phyloP scores from a whole-genome alignment of 176 grass and related monocot species.

The Elymus sibiricus region DNA sequence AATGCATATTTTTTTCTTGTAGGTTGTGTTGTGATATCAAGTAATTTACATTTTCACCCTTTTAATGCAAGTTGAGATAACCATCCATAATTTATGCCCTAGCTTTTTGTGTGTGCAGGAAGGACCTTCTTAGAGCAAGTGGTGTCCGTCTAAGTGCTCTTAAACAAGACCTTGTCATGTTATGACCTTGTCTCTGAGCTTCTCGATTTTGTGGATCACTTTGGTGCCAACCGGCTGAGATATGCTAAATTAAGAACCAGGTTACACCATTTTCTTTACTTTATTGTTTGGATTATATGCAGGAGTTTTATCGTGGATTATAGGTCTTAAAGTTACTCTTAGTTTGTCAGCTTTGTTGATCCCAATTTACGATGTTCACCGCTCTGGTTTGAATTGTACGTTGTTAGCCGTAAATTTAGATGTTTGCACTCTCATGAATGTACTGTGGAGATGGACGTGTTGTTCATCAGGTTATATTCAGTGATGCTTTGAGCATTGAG shows the following conservation, averaged over 20 bases:
- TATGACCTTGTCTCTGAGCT: slow-evolving; percentile 58
- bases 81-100: slow-evolving; percentile 15
- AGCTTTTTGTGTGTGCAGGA: slow-evolving; percentile 40
- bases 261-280: too few relatives aligned
- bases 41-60: neutral
- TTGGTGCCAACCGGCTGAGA: slow-evolving; percentile 61
- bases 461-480: too few relatives aligned
- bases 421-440: too few relatives aligned
- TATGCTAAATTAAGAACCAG: slow-evolving; percentile 16
- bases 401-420: too few relatives aligned
- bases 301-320: too few relatives aligned
- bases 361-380: too few relatives aligned
- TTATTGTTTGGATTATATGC: too few relatives aligned
- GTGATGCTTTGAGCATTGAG: too few relatives aligned
- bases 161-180: slow-evolving; percentile 71
- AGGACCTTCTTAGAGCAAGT: slow-evolving; percentile 82
- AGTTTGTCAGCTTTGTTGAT: too few relatives aligned
- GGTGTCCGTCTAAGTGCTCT: slow-evolving; percentile 77
- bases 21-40: neutral
- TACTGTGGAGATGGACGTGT: too few relatives aligned
- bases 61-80: neutral
- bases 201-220: slow-evolving; percentile 73
- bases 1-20: neutral
- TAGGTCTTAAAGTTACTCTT: too few relatives aligned
- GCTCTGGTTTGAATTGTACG: too few relatives aligned